Evolutionary conservation across 371 early-diverging fungal genomes (phyloP).

Genomic region (Syncephalastrum racemosum): DNA sequence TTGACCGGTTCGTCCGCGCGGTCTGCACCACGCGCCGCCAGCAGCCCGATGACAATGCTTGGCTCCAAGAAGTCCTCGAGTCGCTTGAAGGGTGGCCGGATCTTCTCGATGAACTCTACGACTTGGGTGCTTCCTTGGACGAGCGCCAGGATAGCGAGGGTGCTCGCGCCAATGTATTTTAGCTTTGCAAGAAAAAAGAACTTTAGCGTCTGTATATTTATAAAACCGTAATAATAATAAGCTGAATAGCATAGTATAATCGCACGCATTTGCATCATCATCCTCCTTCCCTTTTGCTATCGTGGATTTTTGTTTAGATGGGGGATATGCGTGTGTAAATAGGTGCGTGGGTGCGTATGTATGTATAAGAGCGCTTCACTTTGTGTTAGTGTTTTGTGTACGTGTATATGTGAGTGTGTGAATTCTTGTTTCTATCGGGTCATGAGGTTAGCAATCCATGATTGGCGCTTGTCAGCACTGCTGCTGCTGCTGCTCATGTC

Average conservation of each 20-base stretch:
- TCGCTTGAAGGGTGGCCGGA: slow-evolving; percentile 42
- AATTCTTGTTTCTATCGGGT: slow-evolving; percentile 23
- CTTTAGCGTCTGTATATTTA: too few relatives aligned
- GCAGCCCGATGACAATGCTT: slow-evolving; percentile 44
- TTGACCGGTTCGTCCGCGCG: slow-evolving; percentile 17
- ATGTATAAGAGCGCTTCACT: too few relatives aligned
- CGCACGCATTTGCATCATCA: too few relatives aligned
- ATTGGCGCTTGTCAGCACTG: slow-evolving; percentile 38
- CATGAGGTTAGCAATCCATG: slow-evolving; percentile 45
- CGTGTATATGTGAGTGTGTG: slow-evolving; percentile 6
- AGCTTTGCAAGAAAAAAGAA: too few relatives aligned
- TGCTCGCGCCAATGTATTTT: neutral
- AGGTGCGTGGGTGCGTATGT: too few relatives aligned
- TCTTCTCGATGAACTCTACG: slow-evolving; percentile 33
- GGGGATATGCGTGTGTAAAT: too few relatives aligned
- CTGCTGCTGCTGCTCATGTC: slow-evolving; percentile 21
- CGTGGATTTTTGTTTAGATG: too few relatives aligned
- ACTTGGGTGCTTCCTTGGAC: slow-evolving; percentile 15
- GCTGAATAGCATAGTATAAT: too few relatives aligned
- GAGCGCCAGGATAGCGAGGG: neutral
- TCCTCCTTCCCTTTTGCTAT: too few relatives aligned
- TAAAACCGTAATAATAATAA: too few relatives aligned
- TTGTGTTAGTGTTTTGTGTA: neutral
- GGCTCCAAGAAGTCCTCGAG: slow-evolving; percentile 32
- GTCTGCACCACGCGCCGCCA: slow-evolving; percentile 34